Evolutionary conservation across 345 rosid species (phyloP), one percentile per base, ranked within the genome.

Genomic region (Jatropha curcas): DNA sequence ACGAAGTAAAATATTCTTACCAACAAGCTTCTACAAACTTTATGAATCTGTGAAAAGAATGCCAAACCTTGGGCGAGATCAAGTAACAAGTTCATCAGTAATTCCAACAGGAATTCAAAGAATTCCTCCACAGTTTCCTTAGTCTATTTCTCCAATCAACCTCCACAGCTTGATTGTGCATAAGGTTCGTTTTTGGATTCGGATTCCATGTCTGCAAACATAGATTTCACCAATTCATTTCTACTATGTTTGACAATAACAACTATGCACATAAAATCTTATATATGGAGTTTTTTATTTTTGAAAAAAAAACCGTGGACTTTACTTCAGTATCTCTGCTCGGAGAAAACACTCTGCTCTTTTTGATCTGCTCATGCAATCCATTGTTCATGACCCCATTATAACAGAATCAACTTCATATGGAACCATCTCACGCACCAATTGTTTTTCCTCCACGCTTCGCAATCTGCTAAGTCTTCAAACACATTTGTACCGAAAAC

Each of bases 171-270:
- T n/a, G 99, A 88, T 33, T 86, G 92, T 6, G 96, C 88, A 45
- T 92, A 89, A 0, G 99, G 98, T 77, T 95, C 98, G 6, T 88
- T 86, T 83, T 92, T 95, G 46, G 99, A 91, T 88, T 92, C 0
- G 99, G 99, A 64, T 89, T 95, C 99, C 98, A 95, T 2, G 97
- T 92, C 99, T 95, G 76, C 62, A 77, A n/a, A 61, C 14, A 74
- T 46, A 56, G 14, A 77, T 70, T 76, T 45, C 37, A 50, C 3
- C 58, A 51, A n/a, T 52, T 69, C 59, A 69, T 53, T 27, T 34
- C 48, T 34, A 28, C 9, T 19, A 43, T 27, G n/a, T 48, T 60
- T n/a, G 17, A 31, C 46, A 60, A 52, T 63, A n/a, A 52, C 20
- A n/a, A 14, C 9, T 17, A 13, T 48, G n/a, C n/a, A n/a, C n/a